Conservation (phyloP, 2,329 filamentous ascomycete species). For the Tolypocladium ophioglossoides region DNA sequence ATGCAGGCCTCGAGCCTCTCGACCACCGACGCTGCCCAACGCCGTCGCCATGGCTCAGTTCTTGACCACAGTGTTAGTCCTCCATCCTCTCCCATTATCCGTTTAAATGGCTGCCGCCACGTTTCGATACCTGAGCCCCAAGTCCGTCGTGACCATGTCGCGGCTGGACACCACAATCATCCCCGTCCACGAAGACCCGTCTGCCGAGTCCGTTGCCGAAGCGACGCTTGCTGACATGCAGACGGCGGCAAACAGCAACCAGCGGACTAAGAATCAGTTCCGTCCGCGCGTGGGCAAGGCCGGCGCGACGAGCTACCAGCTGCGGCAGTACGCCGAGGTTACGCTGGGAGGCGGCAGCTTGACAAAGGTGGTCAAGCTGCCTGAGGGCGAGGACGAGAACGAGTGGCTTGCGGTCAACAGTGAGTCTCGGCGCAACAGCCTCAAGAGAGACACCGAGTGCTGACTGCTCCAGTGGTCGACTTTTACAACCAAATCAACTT, state of each 20-base stretch:
- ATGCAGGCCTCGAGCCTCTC: slow-evolving; percentile 16
- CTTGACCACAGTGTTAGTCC: slow-evolving; percentile 31
- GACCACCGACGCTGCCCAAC: slow-evolving; percentile 4
- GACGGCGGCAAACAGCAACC: slow-evolving; percentile 48
- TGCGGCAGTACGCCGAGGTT: slow-evolving; percentile 96
- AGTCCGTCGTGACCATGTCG: slow-evolving; percentile 20
- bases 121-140: slow-evolving; percentile 22
- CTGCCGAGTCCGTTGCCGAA: slow-evolving; percentile 10
- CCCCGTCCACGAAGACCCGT: slow-evolving; percentile 17
- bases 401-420: slow-evolving; percentile 98
- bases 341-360: slow-evolving; percentile 91
- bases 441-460: neutral
- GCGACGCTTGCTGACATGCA: slow-evolving; percentile 19
- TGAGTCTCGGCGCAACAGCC: slow-evolving; percentile 30
- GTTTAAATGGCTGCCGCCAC: slow-evolving; percentile 9
- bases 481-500: slow-evolving; percentile 99
- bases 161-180: slow-evolving; percentile 19
- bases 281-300: slow-evolving; percentile 82
- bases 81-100: slow-evolving; percentile 1
- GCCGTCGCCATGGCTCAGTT: slow-evolving; percentile 27
- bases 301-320: slow-evolving; percentile 77
- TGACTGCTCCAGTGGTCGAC: slow-evolving; percentile 65
- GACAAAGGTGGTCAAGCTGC: slow-evolving; percentile 91
- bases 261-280: slow-evolving; percentile 83
- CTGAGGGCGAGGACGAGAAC: slow-evolving; percentile 94